phyloP scores from a whole-genome alignment of 176 grass and related monocot genomes.

The Sorghum bicolor region DNA sequence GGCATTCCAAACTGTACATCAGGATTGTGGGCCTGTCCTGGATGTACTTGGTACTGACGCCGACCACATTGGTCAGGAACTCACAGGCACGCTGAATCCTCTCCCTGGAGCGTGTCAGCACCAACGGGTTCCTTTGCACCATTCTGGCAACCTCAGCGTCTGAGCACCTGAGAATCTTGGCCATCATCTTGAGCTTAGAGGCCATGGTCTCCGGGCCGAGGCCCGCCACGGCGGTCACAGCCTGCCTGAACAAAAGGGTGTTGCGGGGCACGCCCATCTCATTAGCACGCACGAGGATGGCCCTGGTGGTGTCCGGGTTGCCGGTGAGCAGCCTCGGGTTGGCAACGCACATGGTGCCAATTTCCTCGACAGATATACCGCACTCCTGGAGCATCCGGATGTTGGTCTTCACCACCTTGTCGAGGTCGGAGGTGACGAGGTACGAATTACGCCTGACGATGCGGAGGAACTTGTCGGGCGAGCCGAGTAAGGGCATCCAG shows the following conservation, averaged over 20 bases:
- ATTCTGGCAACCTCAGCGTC: constrained; percentile 27
- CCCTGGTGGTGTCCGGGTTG: not conserved
- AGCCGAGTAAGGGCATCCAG: constrained; percentile 34
- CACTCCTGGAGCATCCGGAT: constrained; percentile 28
- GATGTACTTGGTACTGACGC: constrained; percentile 24
- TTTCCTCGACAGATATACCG: constrained; percentile 18
- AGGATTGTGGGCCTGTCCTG: not conserved
- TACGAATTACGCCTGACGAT: constrained; percentile 11
- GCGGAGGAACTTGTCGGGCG: constrained; percentile 28
- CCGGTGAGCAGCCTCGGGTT: constrained; percentile 34
- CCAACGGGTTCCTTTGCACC: constrained; percentile 5
- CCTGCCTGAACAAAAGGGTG: constrained; percentile 38
- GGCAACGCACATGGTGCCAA: constrained; percentile 11
- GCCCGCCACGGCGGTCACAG: not conserved
- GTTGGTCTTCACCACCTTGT: constrained; percentile 43
- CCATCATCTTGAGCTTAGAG: constrained; percentile 46
- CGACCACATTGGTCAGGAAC: constrained; percentile 42
- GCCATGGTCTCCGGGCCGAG: constrained; percentile 19
- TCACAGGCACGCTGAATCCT: constrained; percentile 16
- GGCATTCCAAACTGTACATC: constrained; percentile 44
- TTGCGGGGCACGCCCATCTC: constrained; percentile 31
- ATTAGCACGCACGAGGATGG: constrained; percentile 24
- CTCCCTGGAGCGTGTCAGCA: constrained; percentile 28
- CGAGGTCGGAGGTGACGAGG: constrained; percentile 33
- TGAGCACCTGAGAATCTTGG: constrained; percentile 34